Base-by-base conservation (phyloP, 140 eudicot species). In the Ambrosia hybrid region DNA sequence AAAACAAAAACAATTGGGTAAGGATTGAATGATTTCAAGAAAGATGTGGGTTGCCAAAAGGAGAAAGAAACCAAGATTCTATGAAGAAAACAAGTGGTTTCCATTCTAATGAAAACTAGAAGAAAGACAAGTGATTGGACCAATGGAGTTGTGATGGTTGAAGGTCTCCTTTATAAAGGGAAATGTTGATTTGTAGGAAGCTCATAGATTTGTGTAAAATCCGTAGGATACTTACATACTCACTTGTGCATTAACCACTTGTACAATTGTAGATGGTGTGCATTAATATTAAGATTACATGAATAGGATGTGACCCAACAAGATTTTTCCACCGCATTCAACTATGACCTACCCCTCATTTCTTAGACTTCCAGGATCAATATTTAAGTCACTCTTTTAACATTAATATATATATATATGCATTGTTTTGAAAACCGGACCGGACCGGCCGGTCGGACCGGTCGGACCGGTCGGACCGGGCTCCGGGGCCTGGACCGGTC, bases 1-100 rank as follows among this genome's bases (percentile, higher is more conserved):
- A 55, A 11, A 21, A 13, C 5, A 11, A 14, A 64, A 64, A 3
- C 69, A 64, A 17, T 49, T 14, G 12, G 21, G 17, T 12, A 38
- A 52, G 48, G 9, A 58, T 8, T 1, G 6, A 60, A 15, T 68
- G 68, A 36, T 57, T 16, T 14, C 4, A 58, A 46, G 58, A 69
- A 59, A 61, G 45, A 38, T 34, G 5, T 51, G 61, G 56, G 65
- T 79, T 79, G 75, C 83, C 71, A 73, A 79, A 79, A 79, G 71
- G 83, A 79, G 79, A 79, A 79, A 79, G 83, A 74, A 73, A 64
- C 79, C 75, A 66, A 79, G 83, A 79, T 79, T 79, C 71, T 79
- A 9, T 73, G 79, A 57, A 73, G 83, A 79, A 79, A 79, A 73
- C 75, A 79, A 66, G 73, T 57, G 78, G 82, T 73, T 79, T 49